These are phyloP conservation scores for Pisolithus orientalis DNA, from an alignment of 768 basidiomycete genomes.

Conservation along the genomic window DNA sequence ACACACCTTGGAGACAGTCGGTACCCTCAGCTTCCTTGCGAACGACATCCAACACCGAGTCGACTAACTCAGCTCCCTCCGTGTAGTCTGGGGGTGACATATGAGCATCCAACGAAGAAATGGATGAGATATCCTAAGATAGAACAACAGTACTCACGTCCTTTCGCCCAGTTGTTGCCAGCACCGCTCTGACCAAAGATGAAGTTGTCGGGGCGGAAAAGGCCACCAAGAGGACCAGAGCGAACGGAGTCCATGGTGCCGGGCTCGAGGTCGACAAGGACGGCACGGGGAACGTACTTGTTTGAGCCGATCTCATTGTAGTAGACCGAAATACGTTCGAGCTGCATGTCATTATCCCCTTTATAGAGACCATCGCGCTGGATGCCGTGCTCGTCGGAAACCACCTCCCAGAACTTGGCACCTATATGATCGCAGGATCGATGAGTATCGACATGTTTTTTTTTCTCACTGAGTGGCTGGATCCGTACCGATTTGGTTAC, in stretches of 20 bases:
- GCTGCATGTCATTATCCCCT: constrained; percentile 90
- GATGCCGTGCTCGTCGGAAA: constrained; percentile 98
- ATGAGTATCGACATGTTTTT: constrained; percentile 12
- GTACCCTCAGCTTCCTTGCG: constrained; percentile 98
- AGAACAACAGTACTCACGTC: constrained; percentile 57
- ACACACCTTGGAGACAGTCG: constrained; percentile 89
- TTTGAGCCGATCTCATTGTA: constrained; percentile 93
- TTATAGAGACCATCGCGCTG: constrained; percentile 90
- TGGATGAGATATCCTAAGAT: neutral
- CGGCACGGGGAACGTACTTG: constrained; percentile 98
- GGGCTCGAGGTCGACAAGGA: constrained; percentile 95
- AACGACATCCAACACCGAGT: constrained; percentile 95
- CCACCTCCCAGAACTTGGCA: constrained; percentile 97
- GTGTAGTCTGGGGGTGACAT: constrained; percentile 53
- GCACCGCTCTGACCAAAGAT: constrained; percentile 98
- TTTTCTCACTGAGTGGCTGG: constrained; percentile 11
- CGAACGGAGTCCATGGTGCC: constrained; percentile 94
- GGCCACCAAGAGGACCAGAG: constrained; percentile 80
- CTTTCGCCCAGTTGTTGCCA: constrained; percentile 99
- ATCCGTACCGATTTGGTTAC: constrained; percentile 95
- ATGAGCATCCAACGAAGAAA: neutral
- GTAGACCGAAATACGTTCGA: constrained; percentile 96
- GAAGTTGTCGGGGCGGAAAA: constrained; percentile 98
- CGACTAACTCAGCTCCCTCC: constrained; percentile 97
- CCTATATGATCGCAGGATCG: constrained; percentile 37